phyloP scores from a whole-genome alignment of 176 grass and related monocot species.

The Triticum urartu region DNA sequence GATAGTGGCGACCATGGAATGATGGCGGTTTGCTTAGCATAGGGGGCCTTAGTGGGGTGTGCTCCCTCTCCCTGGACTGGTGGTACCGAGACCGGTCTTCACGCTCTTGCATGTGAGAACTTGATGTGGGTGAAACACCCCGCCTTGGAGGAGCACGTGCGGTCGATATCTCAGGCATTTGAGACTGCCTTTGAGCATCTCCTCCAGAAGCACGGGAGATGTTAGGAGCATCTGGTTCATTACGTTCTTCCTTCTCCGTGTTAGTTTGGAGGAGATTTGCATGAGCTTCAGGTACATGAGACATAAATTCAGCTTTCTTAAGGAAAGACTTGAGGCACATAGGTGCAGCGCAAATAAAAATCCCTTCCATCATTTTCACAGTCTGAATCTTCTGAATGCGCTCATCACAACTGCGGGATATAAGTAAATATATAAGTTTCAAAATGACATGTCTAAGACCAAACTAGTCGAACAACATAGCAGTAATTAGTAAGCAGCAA shows the following conservation, averaged over 20 bases:
- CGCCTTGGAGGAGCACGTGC: conserved; percentile 61
- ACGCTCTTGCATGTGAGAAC: conserved; percentile 59
- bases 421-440: conserved; percentile 37
- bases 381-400: conserved; percentile 97
- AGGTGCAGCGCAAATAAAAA: conserved; percentile 92
- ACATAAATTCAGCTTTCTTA: conserved; percentile 70
- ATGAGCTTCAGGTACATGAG: conserved; percentile 71
- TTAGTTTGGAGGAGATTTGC: conserved; percentile 59
- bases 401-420: conserved; percentile 78
- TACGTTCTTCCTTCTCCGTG: conserved; percentile 50
- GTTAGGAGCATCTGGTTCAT: conserved; percentile 65
- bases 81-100: conserved; percentile 59
- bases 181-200: conserved; percentile 54
- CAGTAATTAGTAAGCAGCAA: not conserved
- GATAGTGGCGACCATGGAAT: conserved; percentile 56
- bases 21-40: conserved; percentile 42
- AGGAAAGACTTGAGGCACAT: conserved; percentile 96
- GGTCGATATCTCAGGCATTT: conserved; percentile 77
- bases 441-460: not conserved
- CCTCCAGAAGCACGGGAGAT: conserved; percentile 47
- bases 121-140: conserved; percentile 62
- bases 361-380: conserved; percentile 97
- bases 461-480: conserved; percentile 8
- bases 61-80: conserved; percentile 69
- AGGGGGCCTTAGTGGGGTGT: conserved; percentile 47